A percentile compares a stretch with the other conserved stretches of the same genome.
Evolutionary conservation across 176 grass and related monocot genomes (phyloP).

Genomic region (Lolium multiflorum): DNA sequence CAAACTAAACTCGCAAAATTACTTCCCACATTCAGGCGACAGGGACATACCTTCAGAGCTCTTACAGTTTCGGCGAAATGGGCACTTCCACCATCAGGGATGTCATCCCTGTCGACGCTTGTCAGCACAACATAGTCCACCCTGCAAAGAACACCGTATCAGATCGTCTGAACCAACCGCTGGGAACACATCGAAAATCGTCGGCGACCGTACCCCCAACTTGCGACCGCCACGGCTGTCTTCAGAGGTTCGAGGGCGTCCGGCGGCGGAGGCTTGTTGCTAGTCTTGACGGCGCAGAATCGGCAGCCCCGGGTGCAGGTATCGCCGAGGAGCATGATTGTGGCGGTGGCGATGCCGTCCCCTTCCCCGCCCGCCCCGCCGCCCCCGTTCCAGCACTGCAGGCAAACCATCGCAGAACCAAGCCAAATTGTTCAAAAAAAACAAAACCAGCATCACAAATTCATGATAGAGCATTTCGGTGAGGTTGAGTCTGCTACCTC

Average conservation of each 20-base stretch:
- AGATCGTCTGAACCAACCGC: not conserved
- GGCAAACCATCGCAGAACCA: not conserved
- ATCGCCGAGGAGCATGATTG: slow-evolving; percentile 92
- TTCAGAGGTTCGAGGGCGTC: slow-evolving; percentile 73
- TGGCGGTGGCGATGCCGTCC: slow-evolving; percentile 84
- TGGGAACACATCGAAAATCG: not conserved
- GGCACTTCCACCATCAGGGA: slow-evolving; percentile 83
- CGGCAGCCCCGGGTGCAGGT: slow-evolving; percentile 87
- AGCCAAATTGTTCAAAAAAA: not conserved
- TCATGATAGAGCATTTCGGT: no score
- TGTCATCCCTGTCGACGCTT: slow-evolving; percentile 92
- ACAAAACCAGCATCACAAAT: no score
- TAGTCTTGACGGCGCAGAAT: slow-evolving; percentile 93
- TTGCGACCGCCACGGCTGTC: slow-evolving; percentile 71
- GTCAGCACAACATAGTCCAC: slow-evolving; percentile 90
- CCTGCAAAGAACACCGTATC: slow-evolving; percentile 47
- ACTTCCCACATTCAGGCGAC: not conserved
- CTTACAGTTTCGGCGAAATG: slow-evolving; percentile 89
- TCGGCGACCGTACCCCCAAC: slow-evolving; percentile 63
- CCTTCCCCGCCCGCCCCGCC: slow-evolving; percentile 80
- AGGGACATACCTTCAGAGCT: slow-evolving; percentile 71
- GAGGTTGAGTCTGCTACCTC: slow-evolving; percentile 54
- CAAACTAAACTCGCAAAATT: not conserved
- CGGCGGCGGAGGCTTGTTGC: slow-evolving; percentile 64
- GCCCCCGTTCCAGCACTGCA: slow-evolving; percentile 91